These are phyloP conservation scores for Elsinoe fawcettii DNA, from an alignment of 2,329 filamentous ascomycete species.

Conservation along the genomic window DNA sequence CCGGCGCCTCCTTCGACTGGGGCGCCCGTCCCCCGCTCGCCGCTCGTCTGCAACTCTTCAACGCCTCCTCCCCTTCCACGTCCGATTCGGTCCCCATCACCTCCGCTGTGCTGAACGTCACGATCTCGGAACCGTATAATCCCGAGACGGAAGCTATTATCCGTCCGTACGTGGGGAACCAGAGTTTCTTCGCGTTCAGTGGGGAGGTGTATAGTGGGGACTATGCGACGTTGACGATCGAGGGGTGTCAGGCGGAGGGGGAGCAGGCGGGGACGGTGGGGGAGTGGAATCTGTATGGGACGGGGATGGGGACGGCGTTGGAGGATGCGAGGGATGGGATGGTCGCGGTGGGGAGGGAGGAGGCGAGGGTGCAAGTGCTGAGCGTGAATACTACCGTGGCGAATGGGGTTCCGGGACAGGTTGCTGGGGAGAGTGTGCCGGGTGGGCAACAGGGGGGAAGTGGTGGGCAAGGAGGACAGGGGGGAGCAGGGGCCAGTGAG, in stretches of 20 bases:
- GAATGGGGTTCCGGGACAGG: neutral
- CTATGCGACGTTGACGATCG: constrained; percentile 42
- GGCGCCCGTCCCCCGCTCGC: constrained; percentile 47
- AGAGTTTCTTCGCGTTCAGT: constrained; percentile 37
- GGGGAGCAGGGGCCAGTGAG: neutral
- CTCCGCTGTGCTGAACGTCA: constrained; percentile 26
- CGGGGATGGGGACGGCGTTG: neutral
- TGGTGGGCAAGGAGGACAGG: neutral
- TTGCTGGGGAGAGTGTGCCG: neutral
- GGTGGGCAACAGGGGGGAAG: neutral
- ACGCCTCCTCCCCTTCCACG: constrained; percentile 33
- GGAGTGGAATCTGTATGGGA: constrained; percentile 33
- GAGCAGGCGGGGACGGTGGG: constrained; percentile 43
- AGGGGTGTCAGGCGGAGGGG: constrained; percentile 37
- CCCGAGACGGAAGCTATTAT: constrained; percentile 31
- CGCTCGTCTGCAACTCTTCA: constrained; percentile 50
- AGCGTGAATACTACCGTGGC: neutral
- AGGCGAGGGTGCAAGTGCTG: neutral
- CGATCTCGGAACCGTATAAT: constrained; percentile 38
- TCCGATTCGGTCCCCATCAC: constrained; percentile 18
- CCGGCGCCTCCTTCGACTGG: constrained; percentile 53
- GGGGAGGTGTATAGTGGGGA: constrained; percentile 36
- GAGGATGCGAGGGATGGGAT: constrained; percentile 1
- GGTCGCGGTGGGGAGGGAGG: neutral
- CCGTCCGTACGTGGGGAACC: constrained; percentile 36